Evolutionary conservation across 495 filamentous ascomycete species (phyloP), one percentile per base, ranked within the genome.

Genomic region (Xylaria cubensis): DNA sequence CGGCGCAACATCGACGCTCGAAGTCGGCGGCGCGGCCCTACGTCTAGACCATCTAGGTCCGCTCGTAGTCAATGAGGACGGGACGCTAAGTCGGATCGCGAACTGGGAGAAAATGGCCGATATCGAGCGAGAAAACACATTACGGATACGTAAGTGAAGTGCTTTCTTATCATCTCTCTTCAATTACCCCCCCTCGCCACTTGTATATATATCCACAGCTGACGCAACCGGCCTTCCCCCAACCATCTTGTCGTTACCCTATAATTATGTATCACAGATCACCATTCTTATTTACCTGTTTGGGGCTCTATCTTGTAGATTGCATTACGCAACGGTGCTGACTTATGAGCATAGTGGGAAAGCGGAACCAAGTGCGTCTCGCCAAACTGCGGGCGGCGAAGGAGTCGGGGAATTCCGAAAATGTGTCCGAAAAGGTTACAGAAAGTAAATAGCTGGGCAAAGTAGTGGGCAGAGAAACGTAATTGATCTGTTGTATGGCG

Each of bases 51-150:
- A 87, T 67, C 78, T 93, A 0, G 91, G 91, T 0, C 91, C 91
- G 3, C 85, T 92, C 79, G 89, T 93, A 1, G 88, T 93, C n/a
- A 90, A 90, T 74, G 76, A 82, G 48, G 90, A 93, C 79, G 91
- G 91, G 17, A 87, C 88, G 24, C 76, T 92, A 44, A 87, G 88
- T 74, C 87, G 89, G 24, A 90, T 93, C 71, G 75, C 84, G 69
- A 93, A 93, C 80, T 93, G 91, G 91, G 82, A 79, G 39, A 81
- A 89, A 74, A 91, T 93, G 91, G 82, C 85, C 15, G 89, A 87
- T 21, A 85, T 88, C 32, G 90, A 92, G 81, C 82, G 83, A 72
- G 76, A 85, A 73, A 91, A 87, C 77, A 90, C 90, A 56, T 67
- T 92, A 75, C 83, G 90, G 46, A 79, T 92, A 24, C 19, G 70